These are phyloP conservation scores for Saxophila tyrrhenica DNA, from an alignment of 495 filamentous ascomycete genomes.

Conservation along the genomic window DNA sequence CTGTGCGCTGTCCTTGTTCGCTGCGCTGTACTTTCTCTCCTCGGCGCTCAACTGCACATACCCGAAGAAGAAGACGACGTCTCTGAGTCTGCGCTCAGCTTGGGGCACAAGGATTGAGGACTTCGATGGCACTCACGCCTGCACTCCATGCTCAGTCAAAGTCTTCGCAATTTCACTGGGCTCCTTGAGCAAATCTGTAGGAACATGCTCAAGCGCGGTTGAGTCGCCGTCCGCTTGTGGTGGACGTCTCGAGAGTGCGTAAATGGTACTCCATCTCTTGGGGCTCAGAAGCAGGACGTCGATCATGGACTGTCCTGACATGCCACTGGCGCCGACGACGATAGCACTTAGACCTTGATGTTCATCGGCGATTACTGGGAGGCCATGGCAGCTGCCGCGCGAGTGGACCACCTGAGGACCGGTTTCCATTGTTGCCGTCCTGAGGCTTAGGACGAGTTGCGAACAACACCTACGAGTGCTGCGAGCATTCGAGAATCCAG, in stretches of 20 bases:
- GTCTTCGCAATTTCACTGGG: slow-evolving; percentile 18
- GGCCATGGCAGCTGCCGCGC: slow-evolving; percentile 33
- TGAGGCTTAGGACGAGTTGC: too few species aligned
- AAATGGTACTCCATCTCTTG: slow-evolving; percentile 39
- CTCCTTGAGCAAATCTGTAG: slow-evolving; percentile 34
- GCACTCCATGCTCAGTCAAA: slow-evolving; percentile 18
- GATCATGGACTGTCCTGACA: slow-evolving; percentile 40
- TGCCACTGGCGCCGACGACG: slow-evolving; percentile 42
- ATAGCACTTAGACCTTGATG: slow-evolving; percentile 35
- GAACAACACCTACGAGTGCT: too few species aligned
- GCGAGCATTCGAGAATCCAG: too few species aligned
- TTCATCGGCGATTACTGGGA: slow-evolving; percentile 32
- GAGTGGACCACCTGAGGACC: slow-evolving; percentile 23
- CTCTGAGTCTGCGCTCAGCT: slow-evolving; percentile 7
- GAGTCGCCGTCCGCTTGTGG: slow-evolving; percentile 22
- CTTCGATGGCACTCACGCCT: slow-evolving; percentile 14
- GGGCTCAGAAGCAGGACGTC: slow-evolving; percentile 32
- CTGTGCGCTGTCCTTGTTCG: not conserved
- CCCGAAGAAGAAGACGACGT: slow-evolving; percentile 43
- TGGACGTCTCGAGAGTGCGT: slow-evolving; percentile 35
- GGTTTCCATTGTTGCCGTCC: too few species aligned
- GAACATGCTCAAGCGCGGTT: slow-evolving; percentile 33
- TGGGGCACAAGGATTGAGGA: too few species aligned
- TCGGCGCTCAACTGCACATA: slow-evolving; percentile 35
- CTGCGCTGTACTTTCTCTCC: not conserved